These are phyloP conservation scores for Trypethelium eluteriae DNA, from an alignment of 495 filamentous ascomycete genomes.

Conservation along the genomic window DNA sequence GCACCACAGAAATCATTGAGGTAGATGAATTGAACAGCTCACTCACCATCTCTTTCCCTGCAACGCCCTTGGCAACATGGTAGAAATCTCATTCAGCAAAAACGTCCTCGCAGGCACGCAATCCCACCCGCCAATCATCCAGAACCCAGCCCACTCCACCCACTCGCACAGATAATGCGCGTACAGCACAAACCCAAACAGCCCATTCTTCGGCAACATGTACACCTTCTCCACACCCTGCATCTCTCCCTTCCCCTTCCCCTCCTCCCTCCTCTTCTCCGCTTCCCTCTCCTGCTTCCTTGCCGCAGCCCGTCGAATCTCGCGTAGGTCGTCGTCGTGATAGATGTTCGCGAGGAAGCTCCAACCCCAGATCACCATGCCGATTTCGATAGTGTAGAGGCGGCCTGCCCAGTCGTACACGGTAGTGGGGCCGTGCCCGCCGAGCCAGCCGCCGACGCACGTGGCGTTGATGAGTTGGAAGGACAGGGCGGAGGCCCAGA, in stretches of 20 bases:
- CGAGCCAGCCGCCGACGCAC: conserved; percentile 71
- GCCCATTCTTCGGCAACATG: conserved; percentile 70
- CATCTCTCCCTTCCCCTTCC: conserved; percentile 33
- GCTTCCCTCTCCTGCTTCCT: conserved; percentile 39
- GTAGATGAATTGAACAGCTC: not conserved
- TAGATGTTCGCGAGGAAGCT: conserved; percentile 76
- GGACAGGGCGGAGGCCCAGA: conserved; percentile 51
- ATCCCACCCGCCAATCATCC: conserved; percentile 52
- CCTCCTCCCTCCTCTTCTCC: conserved; percentile 31
- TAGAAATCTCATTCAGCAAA: conserved; percentile 73
- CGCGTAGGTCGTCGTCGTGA: conserved; percentile 69
- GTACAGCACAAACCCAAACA: conserved; percentile 77
- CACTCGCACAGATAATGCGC: conserved; percentile 94
- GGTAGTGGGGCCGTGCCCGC: conserved; percentile 62
- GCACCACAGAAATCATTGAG: not conserved
- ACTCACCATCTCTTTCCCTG: conserved; percentile 65
- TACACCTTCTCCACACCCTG: conserved; percentile 70
- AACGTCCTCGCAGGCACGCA: conserved; percentile 70
- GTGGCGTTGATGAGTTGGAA: conserved; percentile 79
- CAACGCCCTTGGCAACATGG: conserved; percentile 85
- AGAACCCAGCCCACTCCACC: conserved; percentile 91
- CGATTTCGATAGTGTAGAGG: conserved; percentile 45
- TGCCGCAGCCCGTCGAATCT: conserved; percentile 60
- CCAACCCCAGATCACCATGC: conserved; percentile 53
- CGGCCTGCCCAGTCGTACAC: conserved; percentile 49